Base-by-base conservation (phyloP, 1,284 basidiomycete genomes). In the Melampsora abietis-canadensis region DNA sequence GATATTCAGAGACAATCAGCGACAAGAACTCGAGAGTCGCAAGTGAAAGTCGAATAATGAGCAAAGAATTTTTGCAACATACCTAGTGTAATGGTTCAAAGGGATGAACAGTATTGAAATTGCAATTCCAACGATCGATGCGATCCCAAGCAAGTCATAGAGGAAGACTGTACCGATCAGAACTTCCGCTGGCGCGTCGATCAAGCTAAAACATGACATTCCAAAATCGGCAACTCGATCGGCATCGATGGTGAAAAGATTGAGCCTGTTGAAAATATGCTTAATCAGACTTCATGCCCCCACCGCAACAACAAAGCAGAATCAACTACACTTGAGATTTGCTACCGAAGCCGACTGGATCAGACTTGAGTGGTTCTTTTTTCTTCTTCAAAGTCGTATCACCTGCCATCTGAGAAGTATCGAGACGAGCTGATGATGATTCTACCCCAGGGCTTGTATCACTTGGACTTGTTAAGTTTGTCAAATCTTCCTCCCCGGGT, bases 141-240 rank as follows among this genome's bases (percentile, higher is more conserved):
- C 76, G 73, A 76, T 77, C 10, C 79, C 79, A 24, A 80, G 76
- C 24, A 80, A 76, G 46, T 77, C 70, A 68, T 78, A 79, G 19
- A 77, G 65, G 63, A 80, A 79, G 2, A 67, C 76, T 3, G 76
- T 69, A 54, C 76, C 79, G 24, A 77, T 76, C 17, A 75, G 31
- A 6, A 80, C 31, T 30, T 62, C 60, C 8, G 27, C 24, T 15
- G 60, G 60, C 15, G 60, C 60, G 30, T 62, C 60, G 19, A 62
- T 37, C 24, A 30, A 34, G 31, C 27, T 37, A n/a, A 62, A 62
- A 14, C 60, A 62, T 3, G 27, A 31, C 60, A 62, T 62, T 4
- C 60, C 31, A 30, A 62, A 62, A 19, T 62, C 60, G 27, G 60
- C 60, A 30, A 62, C 60, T 31, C 60, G 24, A 19, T 62, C 60